These are phyloP conservation scores for Capsicum rhomboideum DNA, from an alignment of 257 asterid genomes.

Conservation along the genomic window DNA sequence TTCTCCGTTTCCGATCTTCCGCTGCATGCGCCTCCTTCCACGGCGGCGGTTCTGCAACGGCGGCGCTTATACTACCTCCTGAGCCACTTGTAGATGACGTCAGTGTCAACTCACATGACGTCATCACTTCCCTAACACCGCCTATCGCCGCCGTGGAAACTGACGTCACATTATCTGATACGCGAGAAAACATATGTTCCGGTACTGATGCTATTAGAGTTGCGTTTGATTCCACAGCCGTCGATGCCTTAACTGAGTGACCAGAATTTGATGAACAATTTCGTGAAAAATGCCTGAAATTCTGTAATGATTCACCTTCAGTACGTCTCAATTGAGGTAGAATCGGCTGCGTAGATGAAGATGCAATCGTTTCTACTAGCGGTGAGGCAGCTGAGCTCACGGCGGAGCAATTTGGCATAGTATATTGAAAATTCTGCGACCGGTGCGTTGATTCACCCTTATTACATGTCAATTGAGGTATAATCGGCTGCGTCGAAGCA, in stretches of 20 bases:
- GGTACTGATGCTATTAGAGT: background rate
- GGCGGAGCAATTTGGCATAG: too few species aligned
- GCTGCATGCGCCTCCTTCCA: background rate
- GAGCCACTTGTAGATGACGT: slow-evolving; percentile 14
- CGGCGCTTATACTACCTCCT: slow-evolving; percentile 14
- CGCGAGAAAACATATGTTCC: background rate
- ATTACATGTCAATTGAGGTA: background rate
- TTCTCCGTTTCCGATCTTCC: slow-evolving; percentile 14
- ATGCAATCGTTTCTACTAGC: background rate
- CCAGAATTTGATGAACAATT: background rate
- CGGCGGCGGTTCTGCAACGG: background rate
- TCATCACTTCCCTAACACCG: background rate
- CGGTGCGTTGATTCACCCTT: background rate
- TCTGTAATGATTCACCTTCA: background rate
- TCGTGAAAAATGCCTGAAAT: slow-evolving; percentile 6
- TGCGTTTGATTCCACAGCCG: slow-evolving; percentile 16
- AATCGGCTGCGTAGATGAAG: slow-evolving; percentile 4
- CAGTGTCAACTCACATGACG: background rate
- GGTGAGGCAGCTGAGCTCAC: background rate
- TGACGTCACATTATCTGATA: background rate
- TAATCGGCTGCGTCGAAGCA: background rate
- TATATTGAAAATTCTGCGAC: too few species aligned
- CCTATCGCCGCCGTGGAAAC: background rate
- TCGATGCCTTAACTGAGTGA: background rate
- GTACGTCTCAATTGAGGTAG: background rate